phyloP scores from a whole-genome alignment of 768 basidiomycete species.

The Filobasidium wieringae region DNA sequence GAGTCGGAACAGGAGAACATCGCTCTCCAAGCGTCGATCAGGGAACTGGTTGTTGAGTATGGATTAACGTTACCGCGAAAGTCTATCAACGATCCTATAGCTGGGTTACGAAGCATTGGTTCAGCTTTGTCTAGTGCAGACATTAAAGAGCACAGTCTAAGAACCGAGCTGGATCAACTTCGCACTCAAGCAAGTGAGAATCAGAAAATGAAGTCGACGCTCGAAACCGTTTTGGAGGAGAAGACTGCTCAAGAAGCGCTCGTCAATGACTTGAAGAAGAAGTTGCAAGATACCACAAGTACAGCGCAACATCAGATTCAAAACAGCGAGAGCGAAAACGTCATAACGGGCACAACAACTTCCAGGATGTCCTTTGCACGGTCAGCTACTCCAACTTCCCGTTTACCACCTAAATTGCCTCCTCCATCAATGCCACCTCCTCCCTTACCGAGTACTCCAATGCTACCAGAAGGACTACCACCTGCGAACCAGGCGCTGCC shows the following conservation, averaged over 20 bases:
- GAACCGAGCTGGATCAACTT: neutral
- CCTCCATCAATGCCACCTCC: slow-evolving; percentile 79
- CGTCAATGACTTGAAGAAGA: neutral
- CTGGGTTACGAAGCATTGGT: neutral
- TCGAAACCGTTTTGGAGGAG: neutral
- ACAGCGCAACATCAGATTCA: neutral
- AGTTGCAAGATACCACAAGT: neutral
- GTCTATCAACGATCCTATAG: neutral
- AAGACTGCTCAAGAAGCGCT: neutral
- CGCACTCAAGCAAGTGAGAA: slow-evolving; percentile 3
- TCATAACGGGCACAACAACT: neutral
- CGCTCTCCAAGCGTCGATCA: neutral
- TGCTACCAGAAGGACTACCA: neutral
- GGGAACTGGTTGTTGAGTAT: neutral
- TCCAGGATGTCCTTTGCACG: neutral
- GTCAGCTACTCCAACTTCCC: slow-evolving; percentile 24
- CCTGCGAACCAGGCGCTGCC: neutral
- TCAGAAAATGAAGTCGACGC: slow-evolving; percentile 1
- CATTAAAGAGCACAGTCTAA: neutral
- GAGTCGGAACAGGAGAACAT: slow-evolving; percentile 9
- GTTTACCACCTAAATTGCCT: slow-evolving; percentile 59
- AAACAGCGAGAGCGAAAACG: neutral
- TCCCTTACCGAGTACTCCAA: slow-evolving; percentile 50
- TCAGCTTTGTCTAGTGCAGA: neutral
- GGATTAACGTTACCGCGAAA: neutral